These are phyloP conservation scores for Medicago ruthenica DNA, from an alignment of 306 rosid species.

Conservation along the genomic window DNA sequence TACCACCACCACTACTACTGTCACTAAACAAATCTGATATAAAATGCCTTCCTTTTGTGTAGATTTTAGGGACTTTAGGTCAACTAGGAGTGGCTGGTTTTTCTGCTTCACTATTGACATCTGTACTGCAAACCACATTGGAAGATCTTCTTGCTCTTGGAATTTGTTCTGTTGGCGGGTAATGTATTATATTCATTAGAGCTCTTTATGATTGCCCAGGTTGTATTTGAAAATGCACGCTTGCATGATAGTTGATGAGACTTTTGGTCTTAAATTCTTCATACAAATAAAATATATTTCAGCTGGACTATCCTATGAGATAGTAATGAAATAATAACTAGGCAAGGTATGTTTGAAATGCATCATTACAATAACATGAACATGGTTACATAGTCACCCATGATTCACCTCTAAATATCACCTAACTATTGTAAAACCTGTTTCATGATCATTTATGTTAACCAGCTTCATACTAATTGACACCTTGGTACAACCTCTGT, in stretches of 20 bases:
- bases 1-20: neutral
- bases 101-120: constrained; percentile 91
- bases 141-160: constrained; percentile 99
- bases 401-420: constrained; percentile 26
- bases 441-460: constrained; percentile 26
- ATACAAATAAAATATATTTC: constrained; percentile 15
- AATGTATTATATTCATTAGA: constrained; percentile 41
- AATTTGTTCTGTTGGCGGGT: constrained; percentile 99
- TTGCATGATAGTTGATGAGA: constrained; percentile 17
- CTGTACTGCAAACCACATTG: constrained; percentile 79
- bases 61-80: constrained; percentile 87
- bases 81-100: constrained; percentile 95
- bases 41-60: constrained; percentile 30
- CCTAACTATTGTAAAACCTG: constrained; percentile 15
- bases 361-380: constrained; percentile 5
- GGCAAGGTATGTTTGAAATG: neutral
- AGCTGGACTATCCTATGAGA: neutral
- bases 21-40: constrained; percentile 31
- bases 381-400: constrained; percentile 22
- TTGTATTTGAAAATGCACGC: constrained; percentile 17
- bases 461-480: neutral
- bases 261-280: constrained; percentile 3
- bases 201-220: constrained; percentile 22
- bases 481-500: neutral
- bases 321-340: neutral